Evolutionary conservation across 2,329 filamentous ascomycete genomes (phyloP).

Genomic region (Ceratocystis lukuohia): DNA sequence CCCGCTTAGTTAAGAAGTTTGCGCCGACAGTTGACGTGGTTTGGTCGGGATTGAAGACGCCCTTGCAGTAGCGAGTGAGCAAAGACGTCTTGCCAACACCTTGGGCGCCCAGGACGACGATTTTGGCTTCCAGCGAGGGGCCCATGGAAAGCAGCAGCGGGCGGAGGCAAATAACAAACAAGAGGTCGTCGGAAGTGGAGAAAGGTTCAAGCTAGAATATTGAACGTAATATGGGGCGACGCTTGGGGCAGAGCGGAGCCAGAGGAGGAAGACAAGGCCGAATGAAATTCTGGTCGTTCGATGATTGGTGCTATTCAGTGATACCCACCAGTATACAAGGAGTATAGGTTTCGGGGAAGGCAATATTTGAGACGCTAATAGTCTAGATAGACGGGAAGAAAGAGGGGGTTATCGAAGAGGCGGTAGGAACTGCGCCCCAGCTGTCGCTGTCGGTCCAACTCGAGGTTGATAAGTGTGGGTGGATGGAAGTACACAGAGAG

Average conservation of each 20-base stretch:
- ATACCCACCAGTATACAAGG: no score
- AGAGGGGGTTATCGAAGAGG: background rate
- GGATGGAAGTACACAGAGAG: background rate
- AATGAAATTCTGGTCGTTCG: no score
- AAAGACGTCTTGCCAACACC: constrained; percentile 69
- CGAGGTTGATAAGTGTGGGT: no score
- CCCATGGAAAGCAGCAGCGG: constrained; percentile 22
- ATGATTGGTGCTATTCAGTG: no score
- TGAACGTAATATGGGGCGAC: background rate
- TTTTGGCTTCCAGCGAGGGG: constrained; percentile 64
- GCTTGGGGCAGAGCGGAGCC: background rate
- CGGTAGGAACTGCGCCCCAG: no score
- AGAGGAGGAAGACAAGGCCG: background rate
- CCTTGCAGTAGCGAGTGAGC: constrained; percentile 63
- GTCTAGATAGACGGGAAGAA: no score
- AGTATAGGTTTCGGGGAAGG: no score
- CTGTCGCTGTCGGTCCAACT: no score
- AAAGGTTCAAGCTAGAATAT: background rate
- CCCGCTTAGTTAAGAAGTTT: constrained; percentile 66
- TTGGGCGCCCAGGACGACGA: constrained; percentile 67
- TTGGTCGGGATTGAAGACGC: constrained; percentile 52
- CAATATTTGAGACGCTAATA: no score
- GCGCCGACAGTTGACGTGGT: constrained; percentile 62
- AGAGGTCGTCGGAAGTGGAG: background rate
- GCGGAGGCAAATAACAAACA: background rate